Conservation (phyloP, 108 stramenopile genomes). For the Nannochloropsis oceanica region DNA sequence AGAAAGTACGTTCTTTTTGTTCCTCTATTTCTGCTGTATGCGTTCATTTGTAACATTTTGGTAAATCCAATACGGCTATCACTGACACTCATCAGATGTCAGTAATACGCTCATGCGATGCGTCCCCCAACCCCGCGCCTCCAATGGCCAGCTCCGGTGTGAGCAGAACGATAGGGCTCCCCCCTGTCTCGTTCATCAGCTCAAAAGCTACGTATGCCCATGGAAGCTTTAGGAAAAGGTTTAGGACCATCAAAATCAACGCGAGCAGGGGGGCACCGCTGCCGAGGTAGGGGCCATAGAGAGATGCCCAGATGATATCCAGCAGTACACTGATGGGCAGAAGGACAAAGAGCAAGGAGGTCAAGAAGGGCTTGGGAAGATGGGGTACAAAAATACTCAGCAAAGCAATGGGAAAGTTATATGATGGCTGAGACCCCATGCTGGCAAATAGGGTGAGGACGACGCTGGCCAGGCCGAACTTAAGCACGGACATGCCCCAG, state of each 20-base stretch:
- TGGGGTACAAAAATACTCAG: background rate
- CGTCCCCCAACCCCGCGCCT: background rate
- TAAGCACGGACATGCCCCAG: background rate
- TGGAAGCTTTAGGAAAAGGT: background rate
- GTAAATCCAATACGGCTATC: no score
- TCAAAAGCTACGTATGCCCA: background rate
- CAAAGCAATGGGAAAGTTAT: background rate
- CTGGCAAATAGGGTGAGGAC: background rate
- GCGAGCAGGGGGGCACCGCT: background rate
- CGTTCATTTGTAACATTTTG: no score
- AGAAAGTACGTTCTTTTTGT: no score
- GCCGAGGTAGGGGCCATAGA: background rate
- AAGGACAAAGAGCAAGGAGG: background rate
- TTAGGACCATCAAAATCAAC: background rate
- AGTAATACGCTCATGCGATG: background rate
- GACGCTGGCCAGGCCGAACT: background rate
- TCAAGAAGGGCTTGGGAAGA: background rate
- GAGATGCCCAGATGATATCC: background rate
- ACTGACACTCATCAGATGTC: background rate
- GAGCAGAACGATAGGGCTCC: background rate
- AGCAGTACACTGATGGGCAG: background rate
- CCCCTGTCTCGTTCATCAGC: background rate
- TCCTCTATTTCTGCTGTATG: no score
- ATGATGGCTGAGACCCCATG: background rate
- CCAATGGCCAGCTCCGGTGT: background rate